Conservation (phyloP, 352 stramenopile species). For the Pilasporangium apinafurcum region DNA sequence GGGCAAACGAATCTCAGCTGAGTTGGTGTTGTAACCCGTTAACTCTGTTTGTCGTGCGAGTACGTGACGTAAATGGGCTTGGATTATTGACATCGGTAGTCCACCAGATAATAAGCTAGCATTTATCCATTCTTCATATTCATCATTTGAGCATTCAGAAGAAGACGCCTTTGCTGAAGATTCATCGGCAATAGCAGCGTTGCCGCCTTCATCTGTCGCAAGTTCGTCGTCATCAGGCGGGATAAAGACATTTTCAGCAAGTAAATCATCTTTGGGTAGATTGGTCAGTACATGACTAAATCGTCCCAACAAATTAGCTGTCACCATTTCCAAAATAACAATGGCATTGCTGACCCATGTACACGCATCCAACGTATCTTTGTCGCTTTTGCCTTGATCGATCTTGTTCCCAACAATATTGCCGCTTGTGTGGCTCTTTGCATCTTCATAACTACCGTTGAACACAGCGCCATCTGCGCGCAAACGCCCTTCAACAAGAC, state of each 20-base stretch:
- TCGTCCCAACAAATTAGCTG: conserved; percentile 67
- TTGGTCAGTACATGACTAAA: conserved; percentile 67
- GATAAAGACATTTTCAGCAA: conserved; percentile 31
- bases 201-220: conserved; percentile 16
- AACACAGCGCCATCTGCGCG: conserved; percentile 69
- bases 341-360: conserved; percentile 41
- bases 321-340: conserved; percentile 70
- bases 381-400: conserved; percentile 13
- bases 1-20: conserved; percentile 11
- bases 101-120: conserved; percentile 72
- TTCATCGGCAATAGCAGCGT: conserved; percentile 13
- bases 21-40: conserved; percentile 24
- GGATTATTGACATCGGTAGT: conserved; percentile 43
- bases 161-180: conserved; percentile 32
- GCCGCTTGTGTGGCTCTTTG: conserved; percentile 82
- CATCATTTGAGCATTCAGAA: conserved; percentile 59
- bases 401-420: conserved; percentile 75
- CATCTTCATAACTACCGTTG: conserved; percentile 78
- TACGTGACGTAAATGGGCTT: conserved; percentile 60
- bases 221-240: conserved; percentile 23
- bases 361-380: conserved; percentile 5
- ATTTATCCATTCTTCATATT: conserved; percentile 80
- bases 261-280: conserved; percentile 46
- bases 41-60: conserved; percentile 37
- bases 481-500: conserved; percentile 72